Base-by-base conservation (phyloP, 768 basidiomycete species). In the Suillus ampliporus region DNA sequence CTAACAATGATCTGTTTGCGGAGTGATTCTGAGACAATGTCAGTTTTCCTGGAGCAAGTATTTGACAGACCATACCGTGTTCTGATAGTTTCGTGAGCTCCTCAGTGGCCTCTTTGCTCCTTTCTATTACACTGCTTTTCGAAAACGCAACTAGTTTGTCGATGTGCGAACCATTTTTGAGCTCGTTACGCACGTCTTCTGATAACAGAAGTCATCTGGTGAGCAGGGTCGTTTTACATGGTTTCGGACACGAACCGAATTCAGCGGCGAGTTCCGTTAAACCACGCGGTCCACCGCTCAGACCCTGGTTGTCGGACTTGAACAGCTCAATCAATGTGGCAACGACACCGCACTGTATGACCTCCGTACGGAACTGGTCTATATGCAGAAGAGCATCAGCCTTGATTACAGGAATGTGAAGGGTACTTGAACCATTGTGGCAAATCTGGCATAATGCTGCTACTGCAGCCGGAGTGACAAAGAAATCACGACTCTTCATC, bases 401-500 rank as follows among this genome's bases (percentile, higher is more conserved):
- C 7, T 10, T 23, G 31, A 40, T 35, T 2, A 21, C 9, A 23
- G 7, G 21, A 9, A 13, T 35, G 46, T 17, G 61, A 57, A 26
- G 19, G 5, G 17, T 11, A 7, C 15, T 3, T 19, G 21, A 35
- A 74, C 74, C 58, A n/a, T 75, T 69, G 31, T 48, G 58, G 19
- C 69, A 69, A 23, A 74, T 63, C 19, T 65, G 63, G 21, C 72
- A 71, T 26, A 74, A 62, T 1, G 70, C 68, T 19, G 66, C 71
- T 3, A 61, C 66, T 13, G 74, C 74, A 17, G 69, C 69, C 1
- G 72, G 72, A 21, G 73, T 65, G 8, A 74, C 73, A 38, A 71
- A 72, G 48, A 76, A 71, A 40, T 76, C 74, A 31, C 40, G 65
- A n/a, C 62, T 60, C 34, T 61, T 61, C 44, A 67, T 54, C 13